Evolutionary conservation across 2,329 filamentous ascomycete species (phyloP).

Genomic region (Bipolaris zeicola): DNA sequence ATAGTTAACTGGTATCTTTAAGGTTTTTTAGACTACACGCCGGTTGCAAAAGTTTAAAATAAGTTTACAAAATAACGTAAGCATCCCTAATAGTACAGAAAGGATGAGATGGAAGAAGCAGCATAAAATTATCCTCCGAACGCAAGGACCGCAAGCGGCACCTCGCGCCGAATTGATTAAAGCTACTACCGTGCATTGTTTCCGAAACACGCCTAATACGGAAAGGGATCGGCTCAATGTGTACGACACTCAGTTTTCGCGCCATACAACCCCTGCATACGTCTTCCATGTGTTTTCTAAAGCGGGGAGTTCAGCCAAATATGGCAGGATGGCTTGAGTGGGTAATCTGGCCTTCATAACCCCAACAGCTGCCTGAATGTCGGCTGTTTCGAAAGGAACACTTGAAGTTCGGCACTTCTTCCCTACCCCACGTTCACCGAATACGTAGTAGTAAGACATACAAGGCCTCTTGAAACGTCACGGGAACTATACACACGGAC

Average conservation of each 20-base stretch:
- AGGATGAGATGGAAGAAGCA: background rate
- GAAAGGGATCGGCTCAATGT: background rate
- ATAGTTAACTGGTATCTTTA: background rate
- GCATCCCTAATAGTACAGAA: background rate
- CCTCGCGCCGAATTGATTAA: conserved; percentile 5
- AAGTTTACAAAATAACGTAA: background rate
- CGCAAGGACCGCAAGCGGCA: conserved; percentile 2
- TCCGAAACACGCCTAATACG: background rate
- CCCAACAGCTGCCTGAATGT: background rate
- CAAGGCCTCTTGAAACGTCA: too few species aligned
- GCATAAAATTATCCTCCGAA: background rate
- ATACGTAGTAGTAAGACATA: too few species aligned
- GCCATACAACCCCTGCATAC: background rate
- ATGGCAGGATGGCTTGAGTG: background rate
- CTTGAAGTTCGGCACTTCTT: background rate
- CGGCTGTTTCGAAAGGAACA: background rate
- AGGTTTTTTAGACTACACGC: background rate
- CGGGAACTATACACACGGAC: too few species aligned
- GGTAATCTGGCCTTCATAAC: background rate
- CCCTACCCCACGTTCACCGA: too few species aligned
- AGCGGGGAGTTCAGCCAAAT: background rate
- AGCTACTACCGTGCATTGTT: conserved; percentile 5
- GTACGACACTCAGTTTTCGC: background rate
- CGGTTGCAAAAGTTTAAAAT: background rate
- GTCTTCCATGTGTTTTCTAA: background rate